Evolutionary conservation across 306 rosid species (phyloP).

Genomic region (Vigna hirtella): DNA sequence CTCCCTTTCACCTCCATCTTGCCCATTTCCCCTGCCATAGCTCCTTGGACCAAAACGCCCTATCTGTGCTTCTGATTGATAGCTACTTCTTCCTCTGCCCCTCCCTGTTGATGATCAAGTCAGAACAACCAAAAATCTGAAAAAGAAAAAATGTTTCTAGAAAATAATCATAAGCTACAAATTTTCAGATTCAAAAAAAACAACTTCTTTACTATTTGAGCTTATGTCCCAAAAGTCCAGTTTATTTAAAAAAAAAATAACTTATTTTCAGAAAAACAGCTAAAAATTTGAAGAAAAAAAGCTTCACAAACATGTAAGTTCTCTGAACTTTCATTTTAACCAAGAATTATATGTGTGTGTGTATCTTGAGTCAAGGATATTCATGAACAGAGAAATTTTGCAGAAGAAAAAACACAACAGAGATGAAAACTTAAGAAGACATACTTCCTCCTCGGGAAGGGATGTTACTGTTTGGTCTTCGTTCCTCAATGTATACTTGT

Average conservation of each 20-base stretch:
- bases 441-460: constrained; percentile 74
- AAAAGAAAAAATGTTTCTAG: too few relatives aligned
- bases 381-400: neutral
- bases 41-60: constrained; percentile 60
- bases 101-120: constrained; percentile 59
- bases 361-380: neutral
- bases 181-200: too few relatives aligned
- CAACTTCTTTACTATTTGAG: too few relatives aligned
- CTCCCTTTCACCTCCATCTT: constrained; percentile 61
- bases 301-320: neutral
- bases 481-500: constrained; percentile 78
- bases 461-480: constrained; percentile 79
- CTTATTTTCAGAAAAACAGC: too few relatives aligned
- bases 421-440: constrained; percentile 15
- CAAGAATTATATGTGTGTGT: neutral
- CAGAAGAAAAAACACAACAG: neutral
- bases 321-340: constrained; percentile 3
- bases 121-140: neutral
- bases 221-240: too few relatives aligned
- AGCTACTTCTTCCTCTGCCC: constrained; percentile 75
- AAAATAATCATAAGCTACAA: too few relatives aligned
- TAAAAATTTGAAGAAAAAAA: too few relatives aligned
- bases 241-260: too few relatives aligned
- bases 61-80: constrained; percentile 60
- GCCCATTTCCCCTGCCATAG: constrained; percentile 56